These are phyloP conservation scores for Aspergillus japonicus DNA, from an alignment of 2,329 filamentous ascomycete species.

Conservation along the genomic window DNA sequence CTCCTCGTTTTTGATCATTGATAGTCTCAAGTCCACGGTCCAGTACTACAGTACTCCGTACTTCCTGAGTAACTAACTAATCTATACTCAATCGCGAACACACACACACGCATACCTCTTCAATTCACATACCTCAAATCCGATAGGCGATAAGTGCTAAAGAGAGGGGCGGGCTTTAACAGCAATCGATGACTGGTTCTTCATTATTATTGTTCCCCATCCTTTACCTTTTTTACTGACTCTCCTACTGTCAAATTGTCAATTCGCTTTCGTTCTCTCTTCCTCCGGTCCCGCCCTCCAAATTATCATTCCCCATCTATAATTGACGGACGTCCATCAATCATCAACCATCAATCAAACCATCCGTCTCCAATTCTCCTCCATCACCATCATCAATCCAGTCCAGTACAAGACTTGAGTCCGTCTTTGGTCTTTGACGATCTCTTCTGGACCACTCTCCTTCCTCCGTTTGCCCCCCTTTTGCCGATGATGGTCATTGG, in stretches of 20 bases:
- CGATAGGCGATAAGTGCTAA: neutral
- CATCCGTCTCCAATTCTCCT: neutral
- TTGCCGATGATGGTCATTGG: conserved; percentile 9
- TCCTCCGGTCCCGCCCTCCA: conserved; percentile 2
- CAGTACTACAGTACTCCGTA: no score
- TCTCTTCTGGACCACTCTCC: neutral
- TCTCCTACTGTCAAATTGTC: neutral
- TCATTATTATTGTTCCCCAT: neutral
- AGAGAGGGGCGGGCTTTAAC: neutral
- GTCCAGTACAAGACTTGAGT: neutral
- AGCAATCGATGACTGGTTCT: neutral
- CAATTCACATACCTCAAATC: neutral
- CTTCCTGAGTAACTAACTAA: no score
- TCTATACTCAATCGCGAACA: neutral
- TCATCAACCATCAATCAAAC: neutral
- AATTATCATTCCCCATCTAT: neutral
- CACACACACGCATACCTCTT: neutral
- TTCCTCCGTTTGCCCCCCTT: conserved; percentile 1
- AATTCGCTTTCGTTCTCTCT: neutral
- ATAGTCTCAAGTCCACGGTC: neutral
- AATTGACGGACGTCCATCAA: neutral
- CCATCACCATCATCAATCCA: neutral
- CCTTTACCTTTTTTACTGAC: neutral
- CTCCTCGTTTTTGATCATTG: neutral
- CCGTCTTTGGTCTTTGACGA: neutral